These are phyloP conservation scores for Tetraselmis chui DNA, from an alignment of 139 green algal species.

Conservation along the genomic window DNA sequence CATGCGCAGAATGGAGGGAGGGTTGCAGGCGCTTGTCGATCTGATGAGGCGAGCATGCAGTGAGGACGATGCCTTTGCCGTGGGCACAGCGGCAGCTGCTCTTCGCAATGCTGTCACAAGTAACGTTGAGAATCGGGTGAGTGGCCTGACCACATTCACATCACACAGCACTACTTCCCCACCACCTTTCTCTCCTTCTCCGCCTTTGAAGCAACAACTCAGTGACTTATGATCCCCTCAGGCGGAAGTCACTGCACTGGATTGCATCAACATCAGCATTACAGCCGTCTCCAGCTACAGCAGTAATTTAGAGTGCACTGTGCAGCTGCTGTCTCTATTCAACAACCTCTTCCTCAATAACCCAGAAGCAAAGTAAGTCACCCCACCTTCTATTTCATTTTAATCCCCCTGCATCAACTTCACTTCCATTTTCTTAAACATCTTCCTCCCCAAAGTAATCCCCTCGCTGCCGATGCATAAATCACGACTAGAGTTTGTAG, in stretches of 20 bases:
- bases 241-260: not conserved
- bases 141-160: not conserved
- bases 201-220: too few relatives aligned
- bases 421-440: too few relatives aligned
- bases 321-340: not conserved
- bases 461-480: too few relatives aligned
- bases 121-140: not conserved
- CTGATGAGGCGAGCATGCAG: not conserved
- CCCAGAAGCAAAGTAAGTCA: not conserved
- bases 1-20: not conserved
- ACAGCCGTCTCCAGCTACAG: not conserved
- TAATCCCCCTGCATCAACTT: too few relatives aligned
- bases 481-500: too few relatives aligned
- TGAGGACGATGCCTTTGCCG: not conserved
- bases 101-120: not conserved
- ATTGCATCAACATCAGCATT: not conserved
- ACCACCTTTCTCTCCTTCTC: too few relatives aligned
- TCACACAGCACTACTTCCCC: too few relatives aligned
- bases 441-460: too few relatives aligned
- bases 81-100: not conserved
- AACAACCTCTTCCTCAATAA: not conserved
- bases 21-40: not conserved
- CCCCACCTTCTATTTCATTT: too few relatives aligned
- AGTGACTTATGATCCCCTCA: too few relatives aligned
- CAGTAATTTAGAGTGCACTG: not conserved